Evolutionary conservation across 805 yeast genomes (phyloP).

Genomic region (Lipomyces sp.): DNA sequence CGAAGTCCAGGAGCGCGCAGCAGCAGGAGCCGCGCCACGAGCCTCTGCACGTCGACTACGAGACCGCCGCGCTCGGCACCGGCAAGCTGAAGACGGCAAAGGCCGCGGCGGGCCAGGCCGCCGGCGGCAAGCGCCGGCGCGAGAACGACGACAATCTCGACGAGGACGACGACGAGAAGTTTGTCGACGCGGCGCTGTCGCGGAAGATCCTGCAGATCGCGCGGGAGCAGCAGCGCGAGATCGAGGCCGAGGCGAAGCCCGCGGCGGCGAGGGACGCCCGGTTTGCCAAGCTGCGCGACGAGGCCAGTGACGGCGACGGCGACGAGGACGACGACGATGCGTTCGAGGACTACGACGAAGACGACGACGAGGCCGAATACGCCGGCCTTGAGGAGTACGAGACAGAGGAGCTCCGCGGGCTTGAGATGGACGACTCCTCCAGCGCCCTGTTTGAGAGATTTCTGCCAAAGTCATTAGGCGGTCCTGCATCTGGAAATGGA

Average conservation of each 20-base stretch:
- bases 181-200: slow-evolving; percentile 75
- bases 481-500: slow-evolving; percentile 1
- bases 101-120: not conserved
- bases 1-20: not conserved
- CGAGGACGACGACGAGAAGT: slow-evolving; percentile 56
- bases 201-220: slow-evolving; percentile 87
- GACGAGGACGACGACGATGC: slow-evolving; percentile 45
- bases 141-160: slow-evolving; percentile 10
- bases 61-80: slow-evolving; percentile 22
- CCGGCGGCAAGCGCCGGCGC: slow-evolving; percentile 10
- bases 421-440: slow-evolving; percentile 50
- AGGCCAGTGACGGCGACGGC: slow-evolving; percentile 52
- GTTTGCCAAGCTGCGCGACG: slow-evolving; percentile 34
- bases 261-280: slow-evolving; percentile 30
- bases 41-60: slow-evolving; percentile 23
- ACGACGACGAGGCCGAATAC: slow-evolving; percentile 45
- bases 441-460: slow-evolving; percentile 68
- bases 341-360: slow-evolving; percentile 48
- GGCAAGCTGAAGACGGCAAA: slow-evolving; percentile 10
- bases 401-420: slow-evolving; percentile 37
- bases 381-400: slow-evolving; percentile 59
- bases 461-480: slow-evolving; percentile 38
- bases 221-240: slow-evolving; percentile 86
- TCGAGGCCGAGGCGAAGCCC: slow-evolving; percentile 62
- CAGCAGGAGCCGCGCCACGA: slow-evolving; percentile 11